These are phyloP conservation scores for Alnus rubra DNA, from an alignment of 306 rosid species.

Conservation along the genomic window DNA sequence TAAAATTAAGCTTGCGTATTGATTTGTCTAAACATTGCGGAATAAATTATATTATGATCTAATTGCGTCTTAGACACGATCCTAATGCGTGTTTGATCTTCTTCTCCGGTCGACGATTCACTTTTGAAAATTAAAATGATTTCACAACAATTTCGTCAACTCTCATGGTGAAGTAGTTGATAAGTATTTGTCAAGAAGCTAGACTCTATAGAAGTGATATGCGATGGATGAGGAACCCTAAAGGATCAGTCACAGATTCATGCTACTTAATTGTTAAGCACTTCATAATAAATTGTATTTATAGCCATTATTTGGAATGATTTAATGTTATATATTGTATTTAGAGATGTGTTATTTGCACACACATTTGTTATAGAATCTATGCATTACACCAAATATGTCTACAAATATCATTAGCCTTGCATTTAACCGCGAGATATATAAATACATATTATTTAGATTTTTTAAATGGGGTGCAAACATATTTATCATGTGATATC, in stretches of 20 bases:
- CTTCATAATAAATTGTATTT: slow-evolving; percentile 55
- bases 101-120: neutral
- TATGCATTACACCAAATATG: no score
- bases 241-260: slow-evolving; percentile 15
- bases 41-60: slow-evolving; percentile 17
- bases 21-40: slow-evolving; percentile 4
- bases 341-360: no score
- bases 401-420: no score
- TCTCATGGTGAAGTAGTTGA: slow-evolving; percentile 48
- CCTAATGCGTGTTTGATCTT: no score
- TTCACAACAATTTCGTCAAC: slow-evolving; percentile 33
- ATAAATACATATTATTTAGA: no score
- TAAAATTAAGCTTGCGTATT: slow-evolving; percentile 18
- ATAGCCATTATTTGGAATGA: no score
- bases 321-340: no score
- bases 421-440: no score
- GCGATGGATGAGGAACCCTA: slow-evolving; percentile 17
- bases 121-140: neutral
- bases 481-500: no score
- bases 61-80: slow-evolving; percentile 18
- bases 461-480: no score
- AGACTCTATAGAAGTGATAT: neutral
- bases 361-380: no score
- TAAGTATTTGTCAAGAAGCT: slow-evolving; percentile 37
- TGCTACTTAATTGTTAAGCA: slow-evolving; percentile 37